Conservation (phyloP, 2,329 filamentous ascomycete species). For the Xylaria sp. region DNA sequence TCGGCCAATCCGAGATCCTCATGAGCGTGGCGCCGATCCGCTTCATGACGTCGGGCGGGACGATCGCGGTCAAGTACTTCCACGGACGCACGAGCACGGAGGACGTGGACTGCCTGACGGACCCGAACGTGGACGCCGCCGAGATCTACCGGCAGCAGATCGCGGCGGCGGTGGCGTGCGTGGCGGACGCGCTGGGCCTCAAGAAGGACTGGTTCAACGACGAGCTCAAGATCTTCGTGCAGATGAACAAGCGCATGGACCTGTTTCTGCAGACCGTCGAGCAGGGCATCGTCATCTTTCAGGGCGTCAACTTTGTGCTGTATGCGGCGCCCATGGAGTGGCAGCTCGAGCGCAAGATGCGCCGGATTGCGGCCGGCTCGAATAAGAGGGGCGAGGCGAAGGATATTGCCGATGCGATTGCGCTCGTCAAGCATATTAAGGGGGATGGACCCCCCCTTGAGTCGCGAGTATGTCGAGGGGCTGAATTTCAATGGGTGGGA, state of each 20-base stretch:
- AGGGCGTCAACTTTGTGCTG: slow-evolving; percentile 22
- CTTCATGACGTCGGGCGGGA: slow-evolving; percentile 26
- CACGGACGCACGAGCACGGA: slow-evolving; percentile 20
- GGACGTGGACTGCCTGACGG: slow-evolving; percentile 26
- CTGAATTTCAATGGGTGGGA: slow-evolving; percentile 9
- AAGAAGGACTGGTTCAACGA: slow-evolving; percentile 25
- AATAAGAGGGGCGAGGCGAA: not conserved
- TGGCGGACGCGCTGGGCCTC: slow-evolving; percentile 8
- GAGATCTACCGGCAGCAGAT: slow-evolving; percentile 22
- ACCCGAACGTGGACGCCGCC: slow-evolving; percentile 25
- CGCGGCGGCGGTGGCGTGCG: slow-evolving; percentile 10
- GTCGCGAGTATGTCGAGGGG: not conserved
- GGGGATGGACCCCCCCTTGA: slow-evolving; percentile 2
- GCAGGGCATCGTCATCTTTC: slow-evolving; percentile 23
- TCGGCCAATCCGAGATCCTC: slow-evolving; percentile 24
- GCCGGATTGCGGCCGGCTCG: slow-evolving; percentile 20
- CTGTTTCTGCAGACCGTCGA: slow-evolving; percentile 26
- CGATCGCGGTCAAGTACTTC: slow-evolving; percentile 24
- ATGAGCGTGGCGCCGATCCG: slow-evolving; percentile 28
- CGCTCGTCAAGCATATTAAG: slow-evolving; percentile 4
- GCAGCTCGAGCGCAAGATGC: slow-evolving; percentile 27
- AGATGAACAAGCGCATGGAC: slow-evolving; percentile 11
- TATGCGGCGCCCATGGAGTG: slow-evolving; percentile 26
- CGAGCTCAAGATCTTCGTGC: slow-evolving; percentile 22
- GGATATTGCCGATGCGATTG: slow-evolving; percentile 12